These are phyloP conservation scores for Agaricales sp. DNA, from an alignment of 1,284 basidiomycete genomes.

Conservation along the genomic window DNA sequence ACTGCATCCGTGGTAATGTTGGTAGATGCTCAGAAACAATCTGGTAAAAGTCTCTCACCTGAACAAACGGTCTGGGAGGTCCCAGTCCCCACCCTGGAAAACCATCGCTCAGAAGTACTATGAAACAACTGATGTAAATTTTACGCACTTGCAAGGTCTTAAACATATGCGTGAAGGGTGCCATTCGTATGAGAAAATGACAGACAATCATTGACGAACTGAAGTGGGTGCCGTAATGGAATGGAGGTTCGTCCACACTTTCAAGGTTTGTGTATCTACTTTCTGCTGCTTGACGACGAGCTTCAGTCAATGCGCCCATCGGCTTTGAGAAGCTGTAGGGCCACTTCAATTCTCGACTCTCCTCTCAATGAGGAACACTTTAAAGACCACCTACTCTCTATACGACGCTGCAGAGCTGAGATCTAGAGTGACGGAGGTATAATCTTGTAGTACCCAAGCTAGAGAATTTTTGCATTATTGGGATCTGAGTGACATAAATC, in stretches of 20 bases:
- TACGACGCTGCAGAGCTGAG: conserved; percentile 57
- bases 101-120: conserved; percentile 18
- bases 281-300: conserved; percentile 62
- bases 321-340: conserved; percentile 61
- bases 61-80: conserved; percentile 91
- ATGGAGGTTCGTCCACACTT: conserved; percentile 78
- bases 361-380: too few relatives aligned
- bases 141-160: conserved; percentile 63
- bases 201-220: conserved; percentile 96
- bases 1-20: conserved; percentile 26
- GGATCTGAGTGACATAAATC: conserved; percentile 4
- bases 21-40: too few relatives aligned
- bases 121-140: not conserved
- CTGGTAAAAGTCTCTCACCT: conserved; percentile 30
- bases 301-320: conserved; percentile 84
- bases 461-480: too few relatives aligned
- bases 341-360: too few relatives aligned
- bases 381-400: conserved; percentile 68
- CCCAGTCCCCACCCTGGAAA: conserved; percentile 77
- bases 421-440: conserved; percentile 68
- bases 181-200: conserved; percentile 85
- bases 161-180: conserved; percentile 90
- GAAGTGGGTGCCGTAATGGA: conserved; percentile 94
- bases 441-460: conserved; percentile 89
- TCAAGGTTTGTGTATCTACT: conserved; percentile 71